These are phyloP conservation scores for Penicillium sp. DNA, from an alignment of 2,329 filamentous ascomycete species.

Conservation along the genomic window DNA sequence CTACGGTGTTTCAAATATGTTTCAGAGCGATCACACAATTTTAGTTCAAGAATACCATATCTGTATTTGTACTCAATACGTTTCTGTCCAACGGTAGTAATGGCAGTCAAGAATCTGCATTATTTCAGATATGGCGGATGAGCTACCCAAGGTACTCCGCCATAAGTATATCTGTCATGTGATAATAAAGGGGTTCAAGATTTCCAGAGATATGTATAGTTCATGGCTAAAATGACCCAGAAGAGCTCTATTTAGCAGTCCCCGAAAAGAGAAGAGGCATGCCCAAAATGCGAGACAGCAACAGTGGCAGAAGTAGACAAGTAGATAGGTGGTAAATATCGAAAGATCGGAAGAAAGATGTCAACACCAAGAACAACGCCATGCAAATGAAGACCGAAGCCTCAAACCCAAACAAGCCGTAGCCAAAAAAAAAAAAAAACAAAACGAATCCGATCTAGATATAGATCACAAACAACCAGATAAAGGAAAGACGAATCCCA, in stretches of 20 bases:
- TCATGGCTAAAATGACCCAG: constrained; percentile 11
- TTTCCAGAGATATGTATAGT: constrained; percentile 2
- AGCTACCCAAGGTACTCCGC: background rate
- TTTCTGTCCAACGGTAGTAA: background rate
- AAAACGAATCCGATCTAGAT: constrained; percentile 9
- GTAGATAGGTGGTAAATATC: background rate
- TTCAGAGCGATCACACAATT: background rate
- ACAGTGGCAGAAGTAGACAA: background rate
- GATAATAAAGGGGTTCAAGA: background rate
- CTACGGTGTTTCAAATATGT: background rate
- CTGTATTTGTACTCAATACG: background rate
- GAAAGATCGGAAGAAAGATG: background rate
- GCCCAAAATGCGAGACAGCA: constrained; percentile 10
- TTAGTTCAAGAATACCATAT: background rate
- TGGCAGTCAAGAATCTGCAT: background rate
- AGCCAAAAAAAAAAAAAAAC: constrained; percentile 17
- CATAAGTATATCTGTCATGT: background rate
- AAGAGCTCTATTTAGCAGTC: constrained; percentile 22
- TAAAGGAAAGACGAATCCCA: constrained; percentile 5
- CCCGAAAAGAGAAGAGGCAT: constrained; percentile 15
- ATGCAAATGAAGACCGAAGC: constrained; percentile 19
- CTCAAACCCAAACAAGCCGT: constrained; percentile 8
- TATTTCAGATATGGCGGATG: background rate
- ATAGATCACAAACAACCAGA: constrained; percentile 10
- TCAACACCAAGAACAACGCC: constrained; percentile 31